Percentiles rank a stretch among this genome's conserved stretches.
phyloP scores from a whole-genome alignment of 2,329 filamentous ascomycete species.

The Fusarium bactridioides region DNA sequence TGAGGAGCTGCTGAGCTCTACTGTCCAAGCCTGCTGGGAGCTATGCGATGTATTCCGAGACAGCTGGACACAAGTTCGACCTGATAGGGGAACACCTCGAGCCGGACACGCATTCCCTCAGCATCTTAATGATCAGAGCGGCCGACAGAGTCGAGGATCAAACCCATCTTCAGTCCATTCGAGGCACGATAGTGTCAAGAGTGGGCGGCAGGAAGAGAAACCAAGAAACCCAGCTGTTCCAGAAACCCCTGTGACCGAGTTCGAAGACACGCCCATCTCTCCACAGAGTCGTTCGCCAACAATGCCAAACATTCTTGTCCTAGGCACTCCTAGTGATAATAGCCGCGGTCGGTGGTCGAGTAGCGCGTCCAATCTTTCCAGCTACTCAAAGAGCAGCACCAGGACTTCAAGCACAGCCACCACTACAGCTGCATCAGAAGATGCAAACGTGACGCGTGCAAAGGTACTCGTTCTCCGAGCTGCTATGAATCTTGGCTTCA shows the following conservation, averaged over 20 bases:
- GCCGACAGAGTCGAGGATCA: conserved; percentile 58
- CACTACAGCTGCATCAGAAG: conserved; percentile 73
- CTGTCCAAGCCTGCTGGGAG: conserved; percentile 94
- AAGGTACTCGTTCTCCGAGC: conserved; percentile 85
- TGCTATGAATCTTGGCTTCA: conserved; percentile 84
- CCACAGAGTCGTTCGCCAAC: conserved; percentile 78
- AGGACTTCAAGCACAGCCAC: conserved; percentile 76
- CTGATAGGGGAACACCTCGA: conserved; percentile 84
- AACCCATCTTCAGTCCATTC: conserved; percentile 61
- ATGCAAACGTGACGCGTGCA: conserved; percentile 78
- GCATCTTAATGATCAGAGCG: conserved; percentile 59
- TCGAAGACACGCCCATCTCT: conserved; percentile 88
- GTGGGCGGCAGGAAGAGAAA: conserved; percentile 55
- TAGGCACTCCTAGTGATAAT: conserved; percentile 72
- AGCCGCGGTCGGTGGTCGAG: conserved; percentile 81
- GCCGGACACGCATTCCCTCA: conserved; percentile 79
- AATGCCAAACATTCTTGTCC: conserved; percentile 86
- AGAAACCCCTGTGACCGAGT: conserved; percentile 94
- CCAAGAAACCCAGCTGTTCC: conserved; percentile 65
- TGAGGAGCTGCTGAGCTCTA: conserved; percentile 84
- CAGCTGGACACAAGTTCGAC: conserved; percentile 88
- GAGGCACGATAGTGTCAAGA: conserved; percentile 63
- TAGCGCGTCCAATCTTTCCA: conserved; percentile 78
- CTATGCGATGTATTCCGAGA: conserved; percentile 92
- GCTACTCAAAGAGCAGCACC: conserved; percentile 76